Evolutionary conservation across 2,329 filamentous ascomycete genomes (phyloP), one percentile per base, ranked within the genome.

Genomic region (Pezicula neosporulosa): DNA sequence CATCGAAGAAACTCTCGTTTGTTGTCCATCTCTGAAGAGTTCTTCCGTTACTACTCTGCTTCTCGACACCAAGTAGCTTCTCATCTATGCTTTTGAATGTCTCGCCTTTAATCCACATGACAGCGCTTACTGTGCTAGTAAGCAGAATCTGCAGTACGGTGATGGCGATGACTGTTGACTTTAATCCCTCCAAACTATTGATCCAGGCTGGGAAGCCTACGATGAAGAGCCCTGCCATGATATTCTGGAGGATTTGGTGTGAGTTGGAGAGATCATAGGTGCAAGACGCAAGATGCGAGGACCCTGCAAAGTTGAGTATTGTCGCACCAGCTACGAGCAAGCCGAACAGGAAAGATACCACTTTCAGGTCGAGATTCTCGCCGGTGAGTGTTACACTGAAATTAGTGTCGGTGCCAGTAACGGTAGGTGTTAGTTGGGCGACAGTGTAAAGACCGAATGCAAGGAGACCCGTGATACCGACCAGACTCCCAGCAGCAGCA

Each of bases 151-250:
- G 50, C 12, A 57, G 13, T 2, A 63, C 54, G 2, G 49, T 38
- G 8, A 62, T 15, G 9, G 44, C 60, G 27, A 63, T 56, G 10
- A 44, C 53, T 3, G 54, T 54, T 4, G 44, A 46, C 24, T 57
- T 58, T 12, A 63, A 36, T 3, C 55, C 49, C 27, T 47, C 47
- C 12, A 53, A 51, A 41, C 53, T 42, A 9, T 44, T 21, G 4
- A 61, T 50, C 56, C 56, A 62, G 13, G 52, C 43, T 3, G 60
- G 60, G 28, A 61, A 49, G 1, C 47, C 56, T 7, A 62, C 54
- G n/a, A 57, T 49, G 42, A 59, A 61, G 4, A 62, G 53, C 3
- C 60, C 61, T 0, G 48, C 49, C 1, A 63, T 15, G 13, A 62
- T 15, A 10, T 59, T 52, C 24, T 57, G 48, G 1, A 55, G 44